Base-by-base conservation (phyloP, 306 rosid species). In the Coriaria nepalensis region DNA sequence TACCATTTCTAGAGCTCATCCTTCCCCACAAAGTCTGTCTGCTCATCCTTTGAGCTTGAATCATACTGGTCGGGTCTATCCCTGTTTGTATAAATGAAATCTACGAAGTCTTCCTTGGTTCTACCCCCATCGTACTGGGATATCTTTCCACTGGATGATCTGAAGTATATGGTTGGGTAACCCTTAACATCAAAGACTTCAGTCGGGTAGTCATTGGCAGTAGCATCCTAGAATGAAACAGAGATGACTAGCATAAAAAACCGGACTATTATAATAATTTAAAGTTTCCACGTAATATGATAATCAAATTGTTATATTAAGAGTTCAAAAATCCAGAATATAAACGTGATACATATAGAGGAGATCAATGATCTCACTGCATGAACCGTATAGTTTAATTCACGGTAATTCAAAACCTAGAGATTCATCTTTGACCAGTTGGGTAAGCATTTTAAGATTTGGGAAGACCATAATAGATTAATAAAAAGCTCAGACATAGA, bases 1-100 rank as follows among this genome's bases (percentile, higher is more conserved):
- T 36, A 57, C 93, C 81, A 45, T 52, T 1, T 55, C 73, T 68
- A 90, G 72, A 90, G 98, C 76, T 90, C 96, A 47, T 82, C 96
- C 45, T 74, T 76, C 34, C 29, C 4, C 9, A n/a, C 60, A 14
- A 62, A 47, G 6, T 81, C 87, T 60, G 67, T 59, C n/a, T 62
- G 50, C 47, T 68, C 69, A 33, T 57, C 45, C 53, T 64, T 47
- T 6, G 13, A 29, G 33, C 35, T 33, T 66, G 50, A 43, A 6
- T 55, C 50, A 29, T 57, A 15, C 42, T 65, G 39, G 8, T 50
- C 69, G 43, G 63, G 8, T 49, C 71, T 76, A 4, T 80, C 90
- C 47, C 82, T 63, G 65, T 73, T 90, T 75, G 85, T 75, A 56
- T 79, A 85, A 8, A 90, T 85, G 74, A 67, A 90, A 13, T 73